These are phyloP conservation scores for Funneliformis geosporum DNA, from an alignment of 192 early-diverging fungal genomes.

Conservation along the genomic window DNA sequence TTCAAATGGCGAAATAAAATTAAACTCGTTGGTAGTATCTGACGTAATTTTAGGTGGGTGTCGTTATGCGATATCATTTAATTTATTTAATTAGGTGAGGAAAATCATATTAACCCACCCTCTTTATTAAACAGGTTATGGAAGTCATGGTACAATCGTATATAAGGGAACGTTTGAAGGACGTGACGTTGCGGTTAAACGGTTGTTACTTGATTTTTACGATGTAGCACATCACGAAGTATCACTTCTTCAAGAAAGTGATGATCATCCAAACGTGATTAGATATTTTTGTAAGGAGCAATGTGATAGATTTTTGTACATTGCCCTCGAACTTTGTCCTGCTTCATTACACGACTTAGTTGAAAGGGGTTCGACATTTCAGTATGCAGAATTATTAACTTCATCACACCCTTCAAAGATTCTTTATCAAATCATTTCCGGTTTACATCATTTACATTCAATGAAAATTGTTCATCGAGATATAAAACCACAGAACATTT, in stretches of 20 bases:
- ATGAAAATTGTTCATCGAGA: conserved; percentile 98
- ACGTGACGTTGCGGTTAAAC: conserved; percentile 90
- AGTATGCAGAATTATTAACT: conserved; percentile 48
- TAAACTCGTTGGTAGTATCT: conserved; percentile 60
- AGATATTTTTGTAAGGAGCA: conserved; percentile 93
- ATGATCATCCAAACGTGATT: conserved; percentile 94
- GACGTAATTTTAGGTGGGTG: conserved; percentile 48
- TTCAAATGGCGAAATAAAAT: conserved; percentile 37
- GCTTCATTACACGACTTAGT: conserved; percentile 88
- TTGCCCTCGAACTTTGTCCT: conserved; percentile 93
- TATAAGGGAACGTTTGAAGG: conserved; percentile 93
- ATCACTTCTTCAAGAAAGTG: conserved; percentile 85
- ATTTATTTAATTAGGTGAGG: neutral
- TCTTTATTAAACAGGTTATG: conserved; percentile 68
- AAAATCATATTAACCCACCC: neutral
- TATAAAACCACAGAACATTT: conserved; percentile 96
- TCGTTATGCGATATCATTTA: neutral
- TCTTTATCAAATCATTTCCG: conserved; percentile 82
- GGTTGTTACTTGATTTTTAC: conserved; percentile 93
- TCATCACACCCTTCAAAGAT: conserved; percentile 65
- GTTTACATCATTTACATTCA: conserved; percentile 85
- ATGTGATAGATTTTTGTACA: conserved; percentile 90
- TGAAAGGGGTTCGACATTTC: conserved; percentile 54
- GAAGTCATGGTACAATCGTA: conserved; percentile 96
- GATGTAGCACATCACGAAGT: conserved; percentile 96